These are phyloP conservation scores for Coemansia sp. DNA, from an alignment of 192 early-diverging fungal genomes.

Conservation along the genomic window DNA sequence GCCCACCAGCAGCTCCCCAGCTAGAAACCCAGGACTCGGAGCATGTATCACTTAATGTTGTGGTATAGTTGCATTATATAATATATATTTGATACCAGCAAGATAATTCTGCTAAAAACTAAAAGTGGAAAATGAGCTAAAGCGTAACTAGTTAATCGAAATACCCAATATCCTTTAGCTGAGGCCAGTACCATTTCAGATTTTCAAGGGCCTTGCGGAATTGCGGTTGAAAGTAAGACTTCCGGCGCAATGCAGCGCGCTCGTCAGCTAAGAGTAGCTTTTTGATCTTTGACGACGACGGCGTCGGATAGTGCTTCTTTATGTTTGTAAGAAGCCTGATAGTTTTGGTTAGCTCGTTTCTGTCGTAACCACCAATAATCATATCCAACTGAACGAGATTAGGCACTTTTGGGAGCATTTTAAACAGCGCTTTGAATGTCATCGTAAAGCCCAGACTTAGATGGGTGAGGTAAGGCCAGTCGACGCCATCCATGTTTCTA, in stretches of 20 bases:
- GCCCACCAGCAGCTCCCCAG: conserved; percentile 29
- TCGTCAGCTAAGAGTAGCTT: too few species aligned
- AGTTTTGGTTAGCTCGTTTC: too few species aligned
- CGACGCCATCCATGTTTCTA: neutral
- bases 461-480: neutral
- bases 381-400: neutral
- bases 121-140: neutral
- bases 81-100: neutral
- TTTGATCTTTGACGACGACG: too few species aligned
- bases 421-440: neutral
- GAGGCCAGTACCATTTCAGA: neutral
- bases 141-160: neutral
- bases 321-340: too few species aligned
- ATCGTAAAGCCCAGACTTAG: neutral
- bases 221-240: neutral
- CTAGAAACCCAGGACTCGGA: neutral
- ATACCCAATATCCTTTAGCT: neutral
- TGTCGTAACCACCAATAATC: neutral
- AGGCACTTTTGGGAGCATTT: neutral
- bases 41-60: neutral
- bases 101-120: neutral
- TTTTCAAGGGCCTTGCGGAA: neutral
- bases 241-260: neutral
- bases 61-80: neutral
- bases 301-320: too few species aligned